Evolutionary conservation across 306 rosid genomes (phyloP).

Genomic region (Casuarina glauca): DNA sequence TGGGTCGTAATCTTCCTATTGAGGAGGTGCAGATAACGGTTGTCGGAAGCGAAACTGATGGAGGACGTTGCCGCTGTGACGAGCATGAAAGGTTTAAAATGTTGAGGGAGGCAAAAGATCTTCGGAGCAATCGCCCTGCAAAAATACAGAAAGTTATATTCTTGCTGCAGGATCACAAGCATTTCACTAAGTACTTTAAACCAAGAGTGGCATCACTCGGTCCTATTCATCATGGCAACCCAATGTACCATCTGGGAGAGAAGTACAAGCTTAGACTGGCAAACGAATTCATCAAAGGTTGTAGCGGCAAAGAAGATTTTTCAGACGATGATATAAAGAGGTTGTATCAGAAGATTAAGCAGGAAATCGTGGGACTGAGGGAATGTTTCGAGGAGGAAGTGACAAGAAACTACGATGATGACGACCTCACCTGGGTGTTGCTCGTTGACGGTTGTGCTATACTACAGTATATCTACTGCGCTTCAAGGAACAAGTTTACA

Average conservation of each 20-base stretch:
- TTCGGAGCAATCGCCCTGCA: background rate
- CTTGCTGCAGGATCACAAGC: background rate
- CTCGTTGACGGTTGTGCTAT: slow-evolving; percentile 27
- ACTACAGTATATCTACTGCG: background rate
- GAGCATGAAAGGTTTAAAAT: background rate
- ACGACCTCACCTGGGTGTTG: slow-evolving; percentile 16
- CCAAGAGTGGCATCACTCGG: slow-evolving; percentile 24
- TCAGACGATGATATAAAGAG: background rate
- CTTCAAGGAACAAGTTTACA: fast-evolving
- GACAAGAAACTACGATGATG: background rate
- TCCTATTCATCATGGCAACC: slow-evolving; percentile 20
- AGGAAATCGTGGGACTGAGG: background rate
- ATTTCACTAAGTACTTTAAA: background rate
- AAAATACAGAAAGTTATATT: slow-evolving; percentile 26
- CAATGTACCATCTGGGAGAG: background rate
- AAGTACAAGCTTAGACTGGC: slow-evolving; percentile 4
- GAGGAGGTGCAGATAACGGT: background rate
- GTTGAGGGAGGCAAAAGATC: background rate
- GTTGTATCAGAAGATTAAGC: background rate
- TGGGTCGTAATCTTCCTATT: background rate
- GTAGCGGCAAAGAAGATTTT: background rate
- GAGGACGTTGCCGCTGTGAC: background rate
- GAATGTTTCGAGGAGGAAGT: slow-evolving; percentile 10
- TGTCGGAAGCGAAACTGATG: background rate
- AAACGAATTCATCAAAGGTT: background rate